phyloP scores from a whole-genome alignment of 176 grass and related monocot species.

The Raddia distichophylla region DNA sequence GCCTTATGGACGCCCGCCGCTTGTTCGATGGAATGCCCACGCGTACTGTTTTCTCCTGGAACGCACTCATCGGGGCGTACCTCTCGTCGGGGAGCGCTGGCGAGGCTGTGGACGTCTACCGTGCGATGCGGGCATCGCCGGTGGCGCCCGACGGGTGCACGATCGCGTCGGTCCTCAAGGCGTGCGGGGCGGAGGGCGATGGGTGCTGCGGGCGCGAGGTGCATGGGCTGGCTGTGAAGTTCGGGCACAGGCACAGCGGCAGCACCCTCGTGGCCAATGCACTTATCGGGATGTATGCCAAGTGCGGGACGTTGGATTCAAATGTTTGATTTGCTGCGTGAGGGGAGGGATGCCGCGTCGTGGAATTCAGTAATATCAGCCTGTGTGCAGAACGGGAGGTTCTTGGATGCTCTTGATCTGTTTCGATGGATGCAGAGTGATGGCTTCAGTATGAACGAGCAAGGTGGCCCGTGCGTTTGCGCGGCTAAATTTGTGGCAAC shows the following conservation, averaged over 20 bases:
- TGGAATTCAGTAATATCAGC: constrained; percentile 87
- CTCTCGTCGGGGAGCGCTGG: constrained; percentile 37
- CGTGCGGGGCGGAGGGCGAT: constrained; percentile 49
- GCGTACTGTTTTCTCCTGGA: constrained; percentile 85
- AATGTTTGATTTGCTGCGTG: constrained; percentile 63
- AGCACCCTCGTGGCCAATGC: constrained; percentile 77
- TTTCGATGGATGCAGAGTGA: constrained; percentile 72
- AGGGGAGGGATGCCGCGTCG: constrained; percentile 61
- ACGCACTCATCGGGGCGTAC: constrained; percentile 81
- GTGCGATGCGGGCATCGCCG: constrained; percentile 40
- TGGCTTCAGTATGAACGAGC: constrained; percentile 56
- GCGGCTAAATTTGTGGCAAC: no score
- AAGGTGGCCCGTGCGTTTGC: no score
- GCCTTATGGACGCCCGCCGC: constrained; percentile 48
- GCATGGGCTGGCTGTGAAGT: constrained; percentile 64
- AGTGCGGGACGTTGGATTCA: constrained; percentile 58
- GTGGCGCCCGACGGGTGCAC: constrained; percentile 74
- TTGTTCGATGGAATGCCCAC: constrained; percentile 76
- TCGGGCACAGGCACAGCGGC: constrained; percentile 49
- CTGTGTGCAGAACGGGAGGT: constrained; percentile 67
- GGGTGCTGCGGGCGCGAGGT: constrained; percentile 52
- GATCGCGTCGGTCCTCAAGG: constrained; percentile 76
- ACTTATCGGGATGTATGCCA: constrained; percentile 85
- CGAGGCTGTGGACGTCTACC: constrained; percentile 50
- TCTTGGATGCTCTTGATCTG: constrained; percentile 59